phyloP scores from a whole-genome alignment of 345 rosid species.

The Syzygium oleosum region DNA sequence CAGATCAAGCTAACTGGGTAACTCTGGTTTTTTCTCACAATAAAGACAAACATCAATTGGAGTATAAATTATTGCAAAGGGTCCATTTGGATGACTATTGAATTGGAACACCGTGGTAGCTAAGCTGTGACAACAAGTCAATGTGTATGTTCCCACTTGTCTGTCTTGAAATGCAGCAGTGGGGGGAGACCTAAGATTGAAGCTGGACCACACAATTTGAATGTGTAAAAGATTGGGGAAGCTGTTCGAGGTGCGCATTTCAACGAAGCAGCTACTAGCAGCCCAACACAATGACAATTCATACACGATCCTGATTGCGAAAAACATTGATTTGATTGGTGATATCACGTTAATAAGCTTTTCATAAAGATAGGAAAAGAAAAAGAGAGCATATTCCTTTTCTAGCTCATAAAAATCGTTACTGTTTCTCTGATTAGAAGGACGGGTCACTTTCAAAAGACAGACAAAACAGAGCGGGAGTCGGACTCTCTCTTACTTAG shows the following conservation, averaged over 20 bases:
- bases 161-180: neutral
- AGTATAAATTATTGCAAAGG: too few relatives aligned
- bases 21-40: neutral
- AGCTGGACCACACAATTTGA: neutral
- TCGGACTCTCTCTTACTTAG: neutral
- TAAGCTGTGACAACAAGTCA: neutral
- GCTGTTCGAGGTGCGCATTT: neutral
- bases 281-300: neutral
- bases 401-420: neutral
- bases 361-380: neutral
- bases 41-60: neutral
- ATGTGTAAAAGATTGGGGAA: neutral
- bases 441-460: neutral
- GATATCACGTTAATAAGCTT: neutral
- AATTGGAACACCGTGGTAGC: neutral
- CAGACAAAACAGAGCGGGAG: neutral
- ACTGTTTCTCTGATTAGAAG: neutral
- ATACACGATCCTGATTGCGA: neutral
- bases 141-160: neutral
- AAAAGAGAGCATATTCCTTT: neutral
- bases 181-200: neutral
- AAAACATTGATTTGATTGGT: neutral
- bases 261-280: neutral
- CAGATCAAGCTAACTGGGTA: neutral
- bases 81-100: neutral